Conservation (phyloP, 2,329 filamentous ascomycete genomes). For the Dactylellina leptospora region DNA sequence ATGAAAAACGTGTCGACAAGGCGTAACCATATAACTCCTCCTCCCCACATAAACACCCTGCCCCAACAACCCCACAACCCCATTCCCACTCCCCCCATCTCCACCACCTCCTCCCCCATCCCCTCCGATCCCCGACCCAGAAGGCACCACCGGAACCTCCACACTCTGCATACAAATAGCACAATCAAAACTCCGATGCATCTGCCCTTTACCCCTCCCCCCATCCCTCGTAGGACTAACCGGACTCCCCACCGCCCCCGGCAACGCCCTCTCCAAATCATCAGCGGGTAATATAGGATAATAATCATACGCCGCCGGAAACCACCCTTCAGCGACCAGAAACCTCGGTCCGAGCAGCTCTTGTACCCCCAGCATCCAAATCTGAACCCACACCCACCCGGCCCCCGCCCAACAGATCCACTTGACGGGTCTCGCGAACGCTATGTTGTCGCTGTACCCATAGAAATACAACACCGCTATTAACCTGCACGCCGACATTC, state of each 20-base stretch:
- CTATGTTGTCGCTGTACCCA: slow-evolving; percentile 77
- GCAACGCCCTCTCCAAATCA: slow-evolving; percentile 71
- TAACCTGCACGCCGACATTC: slow-evolving; percentile 80
- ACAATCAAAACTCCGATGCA: slow-evolving; percentile 76
- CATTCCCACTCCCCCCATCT: slow-evolving; percentile 60
- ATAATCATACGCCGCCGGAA: slow-evolving; percentile 80
- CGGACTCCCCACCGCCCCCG: slow-evolving; percentile 56
- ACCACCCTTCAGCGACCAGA: slow-evolving; percentile 72
- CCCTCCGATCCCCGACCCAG: slow-evolving; percentile 54
- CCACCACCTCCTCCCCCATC: slow-evolving; percentile 56
- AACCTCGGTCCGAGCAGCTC: slow-evolving; percentile 88
- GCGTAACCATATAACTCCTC: slow-evolving; percentile 94
- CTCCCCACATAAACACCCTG: slow-evolving; percentile 67
- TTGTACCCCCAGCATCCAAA: slow-evolving; percentile 79
- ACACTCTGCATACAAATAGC: slow-evolving; percentile 93
- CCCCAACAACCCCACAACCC: slow-evolving; percentile 69
- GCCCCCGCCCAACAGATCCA: slow-evolving; percentile 71
- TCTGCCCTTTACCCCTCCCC: slow-evolving; percentile 61
- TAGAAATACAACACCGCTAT: slow-evolving; percentile 88
- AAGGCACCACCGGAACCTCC: slow-evolving; percentile 80
- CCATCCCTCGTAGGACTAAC: slow-evolving; percentile 60
- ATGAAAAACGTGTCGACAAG: slow-evolving; percentile 95
- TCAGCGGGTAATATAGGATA: slow-evolving; percentile 88
- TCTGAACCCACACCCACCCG: slow-evolving; percentile 87
- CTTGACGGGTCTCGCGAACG: slow-evolving; percentile 77